phyloP scores from a whole-genome alignment of 345 rosid genomes.

The Aquilaria yunnanensis region DNA sequence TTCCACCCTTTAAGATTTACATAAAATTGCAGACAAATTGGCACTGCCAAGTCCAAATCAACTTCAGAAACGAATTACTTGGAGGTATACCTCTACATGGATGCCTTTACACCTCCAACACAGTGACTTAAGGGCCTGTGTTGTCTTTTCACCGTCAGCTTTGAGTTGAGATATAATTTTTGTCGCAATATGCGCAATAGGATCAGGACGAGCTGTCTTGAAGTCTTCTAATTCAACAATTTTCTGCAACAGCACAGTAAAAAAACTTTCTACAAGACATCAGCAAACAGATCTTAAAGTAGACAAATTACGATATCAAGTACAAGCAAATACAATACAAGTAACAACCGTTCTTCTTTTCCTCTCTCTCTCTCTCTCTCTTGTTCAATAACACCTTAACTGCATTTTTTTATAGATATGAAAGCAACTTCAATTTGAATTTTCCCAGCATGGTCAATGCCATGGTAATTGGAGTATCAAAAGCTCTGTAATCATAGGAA shows the following conservation, averaged over 20 bases:
- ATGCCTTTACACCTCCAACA: constrained; percentile 81
- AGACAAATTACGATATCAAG: background rate
- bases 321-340: no score
- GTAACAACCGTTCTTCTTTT: no score
- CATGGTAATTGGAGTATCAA: no score
- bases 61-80: constrained; percentile 6
- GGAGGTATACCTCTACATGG: constrained; percentile 72
- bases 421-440: no score
- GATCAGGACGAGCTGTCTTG: constrained; percentile 74
- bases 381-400: no score
- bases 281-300: no score
- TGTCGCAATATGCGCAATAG: constrained; percentile 59
- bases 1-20: no score
- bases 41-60: background rate
- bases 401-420: no score
- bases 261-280: constrained; percentile 20
- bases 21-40: background rate
- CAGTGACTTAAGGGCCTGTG: constrained; percentile 62
- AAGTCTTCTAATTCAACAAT: constrained; percentile 74
- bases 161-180: constrained; percentile 63
- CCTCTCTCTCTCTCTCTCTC: no score
- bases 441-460: no score
- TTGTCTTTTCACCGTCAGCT: constrained; percentile 58
- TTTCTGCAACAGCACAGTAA: constrained; percentile 33
- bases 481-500: no score